phyloP scores from a whole-genome alignment of 75 land plant genomes.

The Adiantum capillusveneris region DNA sequence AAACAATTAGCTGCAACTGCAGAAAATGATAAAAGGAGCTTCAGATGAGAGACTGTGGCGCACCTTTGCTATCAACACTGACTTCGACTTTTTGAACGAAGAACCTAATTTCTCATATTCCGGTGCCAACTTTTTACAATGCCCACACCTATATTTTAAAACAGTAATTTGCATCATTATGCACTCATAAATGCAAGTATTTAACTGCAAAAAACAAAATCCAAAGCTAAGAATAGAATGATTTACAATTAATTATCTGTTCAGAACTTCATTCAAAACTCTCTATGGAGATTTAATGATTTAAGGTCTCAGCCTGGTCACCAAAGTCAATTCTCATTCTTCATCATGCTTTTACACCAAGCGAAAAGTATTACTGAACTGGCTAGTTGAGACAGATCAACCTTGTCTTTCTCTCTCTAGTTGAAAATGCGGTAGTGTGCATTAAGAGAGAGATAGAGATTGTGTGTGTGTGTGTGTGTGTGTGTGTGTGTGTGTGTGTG shows the following conservation, averaged over 20 bases:
- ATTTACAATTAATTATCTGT: too few relatives aligned
- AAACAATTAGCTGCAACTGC: too few relatives aligned
- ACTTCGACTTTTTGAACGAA: slow-evolving; percentile 75
- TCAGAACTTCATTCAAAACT: too few relatives aligned
- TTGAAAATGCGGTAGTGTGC: not conserved
- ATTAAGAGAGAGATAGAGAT: not conserved
- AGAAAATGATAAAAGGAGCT: not conserved
- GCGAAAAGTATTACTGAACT: not conserved
- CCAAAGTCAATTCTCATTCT: too few relatives aligned
- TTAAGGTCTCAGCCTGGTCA: too few relatives aligned
- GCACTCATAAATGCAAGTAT: too few relatives aligned
- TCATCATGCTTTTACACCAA: not conserved
- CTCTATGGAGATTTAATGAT: too few relatives aligned
- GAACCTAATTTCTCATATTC: slow-evolving; percentile 92
- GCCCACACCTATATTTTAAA: slow-evolving; percentile 99
- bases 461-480: too few relatives aligned
- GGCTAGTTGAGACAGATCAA: not conserved
- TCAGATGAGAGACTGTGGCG: not conserved
- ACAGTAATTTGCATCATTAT: too few relatives aligned
- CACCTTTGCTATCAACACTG: slow-evolving; percentile 90
- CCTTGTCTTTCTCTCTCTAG: not conserved
- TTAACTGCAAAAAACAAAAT: too few relatives aligned
- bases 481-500: too few relatives aligned
- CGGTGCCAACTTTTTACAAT: slow-evolving; percentile 95
- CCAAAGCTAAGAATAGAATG: too few relatives aligned